A percentile compares a stretch with the other conserved stretches of the same genome.
Evolutionary conservation across 768 basidiomycete species (phyloP).

Genomic region (Tricholoma flavovirens): DNA sequence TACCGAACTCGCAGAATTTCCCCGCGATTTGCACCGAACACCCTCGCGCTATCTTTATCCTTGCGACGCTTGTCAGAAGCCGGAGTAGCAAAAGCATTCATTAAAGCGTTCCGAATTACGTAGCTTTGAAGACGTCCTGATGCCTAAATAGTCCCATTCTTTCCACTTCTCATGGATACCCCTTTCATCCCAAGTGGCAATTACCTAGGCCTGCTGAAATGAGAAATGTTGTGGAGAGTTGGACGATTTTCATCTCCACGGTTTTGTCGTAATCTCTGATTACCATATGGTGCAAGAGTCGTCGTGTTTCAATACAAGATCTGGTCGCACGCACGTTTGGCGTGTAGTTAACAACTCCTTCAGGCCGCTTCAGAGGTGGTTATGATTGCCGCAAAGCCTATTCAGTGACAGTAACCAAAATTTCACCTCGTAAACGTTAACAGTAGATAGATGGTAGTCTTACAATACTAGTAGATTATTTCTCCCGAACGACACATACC

Average conservation of each 20-base stretch:
- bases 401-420: not conserved
- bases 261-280: not conserved
- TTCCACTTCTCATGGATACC: not conserved
- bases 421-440: not conserved
- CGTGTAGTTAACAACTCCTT: not conserved
- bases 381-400: not conserved
- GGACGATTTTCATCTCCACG: not conserved
- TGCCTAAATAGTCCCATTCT: not conserved
- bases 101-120: not conserved
- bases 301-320: not conserved
- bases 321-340: not conserved
- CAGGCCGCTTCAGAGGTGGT: not conserved
- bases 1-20: not conserved
- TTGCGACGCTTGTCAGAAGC: not conserved
- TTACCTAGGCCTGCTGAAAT: not conserved
- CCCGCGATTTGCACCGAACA: not conserved
- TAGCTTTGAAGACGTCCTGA: not conserved
- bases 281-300: not conserved
- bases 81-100: not conserved
- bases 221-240: too few species aligned
- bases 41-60: not conserved
- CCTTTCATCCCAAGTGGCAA: not conserved
- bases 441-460: too few species aligned
- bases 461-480: too few species aligned
- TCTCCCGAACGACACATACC: not conserved